phyloP scores from a whole-genome alignment of 1,139 yeast genomes.

The Candida albicans region DNA sequence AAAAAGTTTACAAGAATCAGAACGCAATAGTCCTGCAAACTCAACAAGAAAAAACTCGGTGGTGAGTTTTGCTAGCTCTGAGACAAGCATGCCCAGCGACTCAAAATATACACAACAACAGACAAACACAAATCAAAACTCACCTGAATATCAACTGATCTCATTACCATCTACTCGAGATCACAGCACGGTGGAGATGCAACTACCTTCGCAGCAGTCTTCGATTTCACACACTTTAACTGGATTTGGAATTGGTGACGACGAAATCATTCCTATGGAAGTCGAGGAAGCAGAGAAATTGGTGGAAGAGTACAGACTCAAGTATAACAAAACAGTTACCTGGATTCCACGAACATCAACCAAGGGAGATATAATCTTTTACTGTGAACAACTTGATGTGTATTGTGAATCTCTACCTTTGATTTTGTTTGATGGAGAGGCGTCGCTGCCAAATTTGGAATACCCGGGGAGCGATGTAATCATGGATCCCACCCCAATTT shows the following conservation, averaged over 20 bases:
- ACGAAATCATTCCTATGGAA: constrained; percentile 19
- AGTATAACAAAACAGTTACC: constrained; percentile 28
- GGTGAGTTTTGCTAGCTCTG: constrained; percentile 49
- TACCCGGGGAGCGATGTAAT: constrained; percentile 30
- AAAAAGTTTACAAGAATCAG: constrained; percentile 35
- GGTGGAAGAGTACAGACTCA: constrained; percentile 31
- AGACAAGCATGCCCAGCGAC: constrained; percentile 27
- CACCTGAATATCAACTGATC: neutral
- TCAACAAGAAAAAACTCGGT: constrained; percentile 47
- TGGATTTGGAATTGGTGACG: constrained; percentile 12
- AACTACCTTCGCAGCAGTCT: constrained; percentile 10
- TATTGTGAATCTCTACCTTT: constrained; percentile 59
- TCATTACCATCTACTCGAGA: neutral
- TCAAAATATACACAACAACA: constrained; percentile 11
- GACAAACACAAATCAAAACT: constrained; percentile 2
- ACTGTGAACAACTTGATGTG: constrained; percentile 57
- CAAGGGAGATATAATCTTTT: constrained; percentile 57
- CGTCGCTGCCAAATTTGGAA: constrained; percentile 23
- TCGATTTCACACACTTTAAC: constrained; percentile 14
- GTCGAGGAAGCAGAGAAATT: constrained; percentile 41
- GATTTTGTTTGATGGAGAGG: constrained; percentile 21
- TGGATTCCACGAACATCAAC: constrained; percentile 61
- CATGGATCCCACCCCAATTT: constrained; percentile 23
- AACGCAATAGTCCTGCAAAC: constrained; percentile 30
- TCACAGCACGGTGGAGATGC: neutral